A percentile compares a stretch with the other conserved stretches of the same genome.
Conservation (phyloP, 2,329 filamentous ascomycete species). For the Paraphaeosphaeria minitans region DNA sequence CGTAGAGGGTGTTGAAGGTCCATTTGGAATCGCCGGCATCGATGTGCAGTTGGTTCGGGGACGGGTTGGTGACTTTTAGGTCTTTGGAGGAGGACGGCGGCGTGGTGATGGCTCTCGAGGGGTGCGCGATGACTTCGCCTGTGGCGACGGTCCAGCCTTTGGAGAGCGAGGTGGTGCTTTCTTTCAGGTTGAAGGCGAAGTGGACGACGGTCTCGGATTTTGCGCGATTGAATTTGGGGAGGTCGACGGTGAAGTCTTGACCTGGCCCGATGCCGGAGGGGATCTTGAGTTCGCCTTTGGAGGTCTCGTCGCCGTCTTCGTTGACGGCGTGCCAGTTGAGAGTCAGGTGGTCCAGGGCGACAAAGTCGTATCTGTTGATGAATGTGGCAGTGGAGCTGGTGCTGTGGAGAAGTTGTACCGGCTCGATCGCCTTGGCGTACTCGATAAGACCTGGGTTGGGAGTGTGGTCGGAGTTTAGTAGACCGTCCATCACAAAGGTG, state of each 20-base stretch:
- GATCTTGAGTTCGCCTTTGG: slow-evolving; percentile 23
- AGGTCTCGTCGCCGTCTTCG: neutral
- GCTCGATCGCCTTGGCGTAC: slow-evolving; percentile 53
- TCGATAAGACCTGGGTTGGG: slow-evolving; percentile 50
- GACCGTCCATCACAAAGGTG: slow-evolving; percentile 54
- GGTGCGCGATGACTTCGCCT: slow-evolving; percentile 35
- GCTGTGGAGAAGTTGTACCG: slow-evolving; percentile 42
- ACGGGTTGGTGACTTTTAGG: slow-evolving; percentile 35
- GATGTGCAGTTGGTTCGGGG: slow-evolving; percentile 30
- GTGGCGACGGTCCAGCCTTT: slow-evolving; percentile 32
- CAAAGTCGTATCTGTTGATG: slow-evolving; percentile 45
- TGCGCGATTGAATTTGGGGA: slow-evolving; percentile 23
- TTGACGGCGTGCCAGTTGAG: slow-evolving; percentile 21
- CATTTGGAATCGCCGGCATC: slow-evolving; percentile 47
- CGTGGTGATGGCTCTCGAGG: slow-evolving; percentile 16
- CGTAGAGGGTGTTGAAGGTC: slow-evolving; percentile 58
- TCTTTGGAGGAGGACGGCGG: slow-evolving; percentile 50
- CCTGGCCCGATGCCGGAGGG: slow-evolving; percentile 33
- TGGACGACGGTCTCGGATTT: slow-evolving; percentile 25
- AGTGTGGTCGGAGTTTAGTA: slow-evolving; percentile 49
- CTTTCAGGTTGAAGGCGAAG: slow-evolving; percentile 42
- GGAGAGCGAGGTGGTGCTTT: slow-evolving; percentile 23
- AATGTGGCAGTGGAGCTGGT: slow-evolving; percentile 31
- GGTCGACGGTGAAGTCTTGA: slow-evolving; percentile 31
- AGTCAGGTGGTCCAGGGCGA: slow-evolving; percentile 44